These are phyloP conservation scores for Leccinum ponderosum DNA, from an alignment of 1,284 basidiomycete species.

Conservation along the genomic window DNA sequence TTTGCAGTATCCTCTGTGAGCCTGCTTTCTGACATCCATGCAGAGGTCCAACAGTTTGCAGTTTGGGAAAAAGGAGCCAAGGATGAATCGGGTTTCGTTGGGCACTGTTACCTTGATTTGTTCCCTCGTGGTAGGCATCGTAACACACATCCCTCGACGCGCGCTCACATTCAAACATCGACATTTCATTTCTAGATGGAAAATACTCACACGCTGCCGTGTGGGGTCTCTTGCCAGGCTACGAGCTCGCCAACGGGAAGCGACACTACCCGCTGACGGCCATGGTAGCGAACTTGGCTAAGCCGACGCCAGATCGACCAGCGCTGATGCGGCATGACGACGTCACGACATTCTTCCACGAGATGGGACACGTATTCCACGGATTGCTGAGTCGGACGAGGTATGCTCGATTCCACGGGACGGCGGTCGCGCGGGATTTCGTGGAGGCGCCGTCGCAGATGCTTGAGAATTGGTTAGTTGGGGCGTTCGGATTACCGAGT, in stretches of 20 bases:
- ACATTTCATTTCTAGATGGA: conserved; percentile 47
- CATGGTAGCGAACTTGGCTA: conserved; percentile 89
- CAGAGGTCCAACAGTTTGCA: conserved; percentile 76
- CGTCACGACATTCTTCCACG: conserved; percentile 79
- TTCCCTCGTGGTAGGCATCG: conserved; percentile 69
- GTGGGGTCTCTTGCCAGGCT: conserved; percentile 72
- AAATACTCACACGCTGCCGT: conserved; percentile 90
- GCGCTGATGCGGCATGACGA: conserved; percentile 84
- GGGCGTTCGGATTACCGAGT: background rate
- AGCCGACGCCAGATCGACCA: conserved; percentile 75
- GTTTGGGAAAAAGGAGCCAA: conserved; percentile 79
- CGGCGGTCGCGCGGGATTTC: conserved; percentile 78
- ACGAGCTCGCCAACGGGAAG: conserved; percentile 49
- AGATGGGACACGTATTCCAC: conserved; percentile 89
- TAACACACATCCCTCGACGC: background rate
- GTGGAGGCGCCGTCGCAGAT: conserved; percentile 88
- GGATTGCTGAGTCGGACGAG: conserved; percentile 72
- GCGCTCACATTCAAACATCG: background rate
- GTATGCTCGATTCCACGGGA: conserved; percentile 80
- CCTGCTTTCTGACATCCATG: conserved; percentile 1
- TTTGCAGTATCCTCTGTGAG: background rate
- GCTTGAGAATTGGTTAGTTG: conserved; percentile 81
- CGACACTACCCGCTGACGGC: conserved; percentile 73
- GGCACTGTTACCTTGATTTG: conserved; percentile 83
- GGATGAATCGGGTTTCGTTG: conserved; percentile 68